Evolutionary conservation across 2,329 filamentous ascomycete genomes (phyloP).

Genomic region (Paraphoma sp.): DNA sequence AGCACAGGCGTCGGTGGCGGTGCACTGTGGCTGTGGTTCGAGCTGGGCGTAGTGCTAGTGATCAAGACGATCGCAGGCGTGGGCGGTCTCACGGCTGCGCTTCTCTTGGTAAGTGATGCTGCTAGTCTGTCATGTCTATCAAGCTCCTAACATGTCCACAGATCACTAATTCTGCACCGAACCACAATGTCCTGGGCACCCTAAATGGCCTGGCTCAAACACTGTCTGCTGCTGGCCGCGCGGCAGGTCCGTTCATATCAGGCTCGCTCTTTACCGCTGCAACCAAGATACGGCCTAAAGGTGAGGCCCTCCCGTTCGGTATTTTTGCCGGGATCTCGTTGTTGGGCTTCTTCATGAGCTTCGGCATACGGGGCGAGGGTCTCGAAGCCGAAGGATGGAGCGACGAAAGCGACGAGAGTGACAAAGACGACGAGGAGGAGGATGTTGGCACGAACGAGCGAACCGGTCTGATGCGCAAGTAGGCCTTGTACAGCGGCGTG

Average conservation of each 20-base stretch:
- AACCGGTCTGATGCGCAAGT: slow-evolving; percentile 40
- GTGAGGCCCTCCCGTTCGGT: slow-evolving; percentile 85
- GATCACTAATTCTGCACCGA: slow-evolving; percentile 93
- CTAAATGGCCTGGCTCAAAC: slow-evolving; percentile 95
- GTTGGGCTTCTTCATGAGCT: slow-evolving; percentile 78
- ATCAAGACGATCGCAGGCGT: slow-evolving; percentile 91
- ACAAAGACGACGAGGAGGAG: slow-evolving; percentile 37
- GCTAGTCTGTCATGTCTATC: too few species aligned
- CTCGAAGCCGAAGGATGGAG: slow-evolving; percentile 66
- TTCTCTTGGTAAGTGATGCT: slow-evolving; percentile 72
- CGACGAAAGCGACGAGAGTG: slow-evolving; percentile 42
- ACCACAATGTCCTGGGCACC: slow-evolving; percentile 83
- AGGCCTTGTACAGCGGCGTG: not conserved
- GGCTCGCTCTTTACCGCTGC: slow-evolving; percentile 85
- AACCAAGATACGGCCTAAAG: slow-evolving; percentile 75
- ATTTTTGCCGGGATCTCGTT: slow-evolving; percentile 85
- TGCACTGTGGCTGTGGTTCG: slow-evolving; percentile 75
- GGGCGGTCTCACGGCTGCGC: slow-evolving; percentile 85
- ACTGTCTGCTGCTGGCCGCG: slow-evolving; percentile 86
- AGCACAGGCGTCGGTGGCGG: slow-evolving; percentile 63
- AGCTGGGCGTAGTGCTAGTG: slow-evolving; percentile 81
- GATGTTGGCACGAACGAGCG: slow-evolving; percentile 34
- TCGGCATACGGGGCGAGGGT: slow-evolving; percentile 72
- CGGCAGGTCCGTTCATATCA: slow-evolving; percentile 85
- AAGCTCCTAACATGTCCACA: slow-evolving; percentile 45